These are phyloP conservation scores for Plicaturopsis crispa DNA, from an alignment of 768 basidiomycete genomes.

Conservation along the genomic window DNA sequence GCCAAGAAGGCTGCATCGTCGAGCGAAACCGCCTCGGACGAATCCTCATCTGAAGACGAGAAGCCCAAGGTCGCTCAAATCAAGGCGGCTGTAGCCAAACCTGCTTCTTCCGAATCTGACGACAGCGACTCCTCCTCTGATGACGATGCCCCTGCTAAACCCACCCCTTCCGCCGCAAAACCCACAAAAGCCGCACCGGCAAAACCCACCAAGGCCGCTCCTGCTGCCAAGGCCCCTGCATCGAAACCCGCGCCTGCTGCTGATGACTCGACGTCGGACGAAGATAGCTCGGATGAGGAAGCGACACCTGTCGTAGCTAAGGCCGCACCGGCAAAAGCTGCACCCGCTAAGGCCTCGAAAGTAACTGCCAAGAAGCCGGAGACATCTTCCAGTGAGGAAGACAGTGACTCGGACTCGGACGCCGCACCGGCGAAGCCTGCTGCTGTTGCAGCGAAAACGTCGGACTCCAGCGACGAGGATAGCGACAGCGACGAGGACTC, in stretches of 20 bases:
- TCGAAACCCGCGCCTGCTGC: slow-evolving; percentile 6
- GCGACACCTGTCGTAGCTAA: slow-evolving; percentile 14
- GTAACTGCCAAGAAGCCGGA: slow-evolving; percentile 1
- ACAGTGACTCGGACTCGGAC: slow-evolving; percentile 11
- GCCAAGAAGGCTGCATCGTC: slow-evolving; percentile 17
- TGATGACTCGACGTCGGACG: slow-evolving; percentile 19
- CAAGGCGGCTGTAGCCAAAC: slow-evolving; percentile 28
- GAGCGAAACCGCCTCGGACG: slow-evolving; percentile 25
- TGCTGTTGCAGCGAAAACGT: not conserved
- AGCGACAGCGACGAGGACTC: slow-evolving; percentile 28
- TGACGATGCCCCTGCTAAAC: slow-evolving; percentile 14
- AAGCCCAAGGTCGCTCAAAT: slow-evolving; percentile 49
- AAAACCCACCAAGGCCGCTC: slow-evolving; percentile 13
- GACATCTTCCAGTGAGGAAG: slow-evolving; percentile 13
- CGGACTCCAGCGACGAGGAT: slow-evolving; percentile 16
- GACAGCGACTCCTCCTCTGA: slow-evolving; percentile 21
- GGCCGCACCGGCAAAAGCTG: slow-evolving; percentile 9
- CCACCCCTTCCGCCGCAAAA: slow-evolving; percentile 7
- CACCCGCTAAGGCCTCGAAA: slow-evolving; percentile 2
- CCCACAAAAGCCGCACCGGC: slow-evolving; percentile 7
- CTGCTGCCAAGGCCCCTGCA: slow-evolving; percentile 16
- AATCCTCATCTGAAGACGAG: slow-evolving; percentile 44
- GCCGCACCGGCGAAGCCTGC: slow-evolving; percentile 1
- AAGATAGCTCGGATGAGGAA: slow-evolving; percentile 19
- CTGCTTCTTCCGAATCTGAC: slow-evolving; percentile 25